phyloP scores from a whole-genome alignment of 148 eudicot genomes.

The Silene conica region DNA sequence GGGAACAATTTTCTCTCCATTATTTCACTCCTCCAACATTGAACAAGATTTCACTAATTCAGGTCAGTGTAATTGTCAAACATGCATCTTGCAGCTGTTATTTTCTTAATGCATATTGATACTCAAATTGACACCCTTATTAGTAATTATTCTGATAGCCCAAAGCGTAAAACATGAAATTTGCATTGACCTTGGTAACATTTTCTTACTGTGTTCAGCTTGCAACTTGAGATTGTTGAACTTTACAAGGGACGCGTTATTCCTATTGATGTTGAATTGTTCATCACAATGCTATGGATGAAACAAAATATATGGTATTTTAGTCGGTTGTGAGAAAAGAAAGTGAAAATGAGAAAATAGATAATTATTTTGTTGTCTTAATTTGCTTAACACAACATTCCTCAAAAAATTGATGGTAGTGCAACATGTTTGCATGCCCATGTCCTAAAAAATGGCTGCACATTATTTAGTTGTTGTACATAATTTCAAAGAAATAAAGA shows the following conservation, averaged over 20 bases:
- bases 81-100: background rate
- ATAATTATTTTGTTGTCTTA: no score
- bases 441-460: no score
- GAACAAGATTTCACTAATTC: conserved; percentile 50
- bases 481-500: no score
- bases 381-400: no score
- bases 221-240: background rate
- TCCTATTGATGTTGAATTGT: background rate
- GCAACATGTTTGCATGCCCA: no score
- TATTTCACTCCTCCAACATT: conserved; percentile 59
- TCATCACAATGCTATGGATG: background rate
- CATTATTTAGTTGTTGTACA: no score
- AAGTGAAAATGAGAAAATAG: no score
- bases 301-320: no score
- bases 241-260: background rate
- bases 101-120: background rate
- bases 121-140: background rate
- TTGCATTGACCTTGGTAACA: background rate
- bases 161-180: background rate
- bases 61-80: conserved; percentile 38
- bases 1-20: conserved; percentile 77
- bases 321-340: no score
- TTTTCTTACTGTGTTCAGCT: background rate
- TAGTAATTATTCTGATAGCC: background rate
- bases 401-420: no score